Conservation (phyloP, 106 monocot genomes). For the Amphibolis antarctica region DNA sequence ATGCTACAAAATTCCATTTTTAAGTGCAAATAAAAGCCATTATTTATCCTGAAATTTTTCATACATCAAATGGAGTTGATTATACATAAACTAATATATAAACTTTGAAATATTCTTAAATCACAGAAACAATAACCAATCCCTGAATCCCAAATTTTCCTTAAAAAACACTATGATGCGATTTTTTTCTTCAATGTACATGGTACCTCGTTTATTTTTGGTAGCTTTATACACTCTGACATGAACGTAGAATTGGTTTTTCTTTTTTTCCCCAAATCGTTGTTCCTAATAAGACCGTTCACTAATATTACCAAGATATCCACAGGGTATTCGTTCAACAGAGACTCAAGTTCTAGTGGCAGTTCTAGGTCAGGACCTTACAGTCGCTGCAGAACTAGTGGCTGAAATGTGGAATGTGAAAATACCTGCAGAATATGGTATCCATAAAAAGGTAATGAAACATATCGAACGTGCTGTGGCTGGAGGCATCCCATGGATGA, state of each 20-base stretch:
- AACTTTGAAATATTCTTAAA: no score
- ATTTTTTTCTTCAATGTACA: no score
- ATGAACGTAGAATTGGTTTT: not conserved
- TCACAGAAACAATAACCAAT: no score
- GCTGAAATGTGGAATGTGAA: slow-evolving; percentile 64
- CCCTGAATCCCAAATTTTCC: no score
- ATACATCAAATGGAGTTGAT: no score
- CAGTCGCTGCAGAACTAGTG: slow-evolving; percentile 58
- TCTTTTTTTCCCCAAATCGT: no score
- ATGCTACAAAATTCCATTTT: not conserved
- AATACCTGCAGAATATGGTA: slow-evolving; percentile 65
- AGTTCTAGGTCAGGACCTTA: slow-evolving; percentile 60
- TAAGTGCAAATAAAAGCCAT: not conserved
- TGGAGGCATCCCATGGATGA: slow-evolving; percentile 69
- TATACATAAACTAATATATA: no score
- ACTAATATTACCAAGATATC: not conserved
- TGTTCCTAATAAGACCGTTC: not conserved
- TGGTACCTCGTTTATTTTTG: no score
- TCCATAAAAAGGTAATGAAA: slow-evolving; percentile 65
- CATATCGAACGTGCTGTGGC: slow-evolving; percentile 56
- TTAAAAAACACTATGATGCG: no score
- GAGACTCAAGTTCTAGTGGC: slow-evolving; percentile 92
- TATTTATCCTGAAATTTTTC: no score
- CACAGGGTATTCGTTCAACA: slow-evolving; percentile 58
- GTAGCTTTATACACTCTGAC: no score